phyloP scores from a whole-genome alignment of 2,329 filamentous ascomycete genomes.

The Mariannaea sp. region DNA sequence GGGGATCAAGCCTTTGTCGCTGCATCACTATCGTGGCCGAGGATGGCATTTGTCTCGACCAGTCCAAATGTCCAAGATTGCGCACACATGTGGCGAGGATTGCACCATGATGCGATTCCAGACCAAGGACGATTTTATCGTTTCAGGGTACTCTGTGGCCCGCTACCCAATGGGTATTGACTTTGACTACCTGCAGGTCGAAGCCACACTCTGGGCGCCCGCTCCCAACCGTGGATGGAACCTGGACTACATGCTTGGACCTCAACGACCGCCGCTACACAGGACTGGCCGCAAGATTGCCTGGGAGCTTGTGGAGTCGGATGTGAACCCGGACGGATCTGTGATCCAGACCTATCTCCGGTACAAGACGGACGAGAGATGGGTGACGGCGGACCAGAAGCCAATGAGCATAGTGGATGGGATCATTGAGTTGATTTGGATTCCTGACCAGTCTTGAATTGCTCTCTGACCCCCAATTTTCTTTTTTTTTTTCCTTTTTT shows the following conservation, averaged over 20 bases:
- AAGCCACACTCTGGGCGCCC: conserved; percentile 57
- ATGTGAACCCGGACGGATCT: conserved; percentile 52
- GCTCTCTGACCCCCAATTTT: no score
- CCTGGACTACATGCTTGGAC: conserved; percentile 57
- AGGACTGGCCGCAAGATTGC: conserved; percentile 57
- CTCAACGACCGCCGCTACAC: conserved; percentile 52
- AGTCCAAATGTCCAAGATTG: conserved; percentile 60
- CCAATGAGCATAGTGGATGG: conserved; percentile 60
- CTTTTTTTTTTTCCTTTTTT: no score
- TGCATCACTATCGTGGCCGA: conserved; percentile 68
- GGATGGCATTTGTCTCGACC: conserved; percentile 61
- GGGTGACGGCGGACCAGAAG: conserved; percentile 52
- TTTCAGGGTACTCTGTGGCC: conserved; percentile 64
- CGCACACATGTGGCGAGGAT: conserved; percentile 64
- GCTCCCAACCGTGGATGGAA: conserved; percentile 56
- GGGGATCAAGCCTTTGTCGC: conserved; percentile 62
- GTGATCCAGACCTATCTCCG: conserved; percentile 60
- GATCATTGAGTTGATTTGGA: conserved; percentile 62
- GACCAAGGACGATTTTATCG: conserved; percentile 57
- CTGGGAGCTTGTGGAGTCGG: conserved; percentile 59
- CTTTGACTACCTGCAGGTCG: conserved; percentile 55
- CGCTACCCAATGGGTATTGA: conserved; percentile 59
- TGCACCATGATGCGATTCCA: conserved; percentile 64
- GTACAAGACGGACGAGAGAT: conserved; percentile 57
- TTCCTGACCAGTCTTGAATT: conserved; percentile 42